Evolutionary conservation across 495 filamentous ascomycete species (phyloP).

Genomic region (Aspergillus campestris): DNA sequence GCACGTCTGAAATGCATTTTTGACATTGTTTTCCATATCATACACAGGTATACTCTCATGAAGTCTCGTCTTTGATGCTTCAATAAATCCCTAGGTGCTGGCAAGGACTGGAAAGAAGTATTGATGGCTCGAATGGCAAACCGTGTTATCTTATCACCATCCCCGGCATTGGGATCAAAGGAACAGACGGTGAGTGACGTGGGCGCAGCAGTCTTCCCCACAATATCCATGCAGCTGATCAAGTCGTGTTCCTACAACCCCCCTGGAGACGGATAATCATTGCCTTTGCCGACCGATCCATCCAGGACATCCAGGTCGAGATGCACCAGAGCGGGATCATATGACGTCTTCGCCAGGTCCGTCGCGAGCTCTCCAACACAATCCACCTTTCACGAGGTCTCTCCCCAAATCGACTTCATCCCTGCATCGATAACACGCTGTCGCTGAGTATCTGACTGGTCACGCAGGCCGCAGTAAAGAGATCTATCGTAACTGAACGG

Average conservation of each 20-base stretch:
- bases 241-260: constrained; percentile 15
- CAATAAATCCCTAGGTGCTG: not conserved
- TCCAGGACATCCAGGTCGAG: constrained; percentile 18
- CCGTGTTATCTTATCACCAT: constrained; percentile 16
- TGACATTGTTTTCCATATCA: no score
- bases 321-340: constrained; percentile 15
- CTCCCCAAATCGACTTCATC: constrained; percentile 14
- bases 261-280: constrained; percentile 19
- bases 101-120: not conserved
- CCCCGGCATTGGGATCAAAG: constrained; percentile 19
- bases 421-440: constrained; percentile 16
- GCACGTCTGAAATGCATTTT: not conserved
- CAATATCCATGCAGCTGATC: constrained; percentile 12
- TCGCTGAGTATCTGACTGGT: constrained; percentile 10
- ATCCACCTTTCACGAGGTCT: constrained; percentile 9
- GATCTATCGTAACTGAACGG: constrained; percentile 11
- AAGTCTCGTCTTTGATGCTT: no score
- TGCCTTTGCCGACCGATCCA: constrained; percentile 16
- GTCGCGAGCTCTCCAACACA: constrained; percentile 6
- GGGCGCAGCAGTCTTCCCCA: constrained; percentile 6
- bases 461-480: constrained; percentile 16
- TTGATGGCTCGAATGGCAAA: constrained; percentile 14
- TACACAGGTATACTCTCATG: no score
- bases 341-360: constrained; percentile 1
- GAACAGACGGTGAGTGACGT: constrained; percentile 15